Conservation (phyloP, 495 filamentous ascomycete genomes). For the Articulospora tetracladia region DNA sequence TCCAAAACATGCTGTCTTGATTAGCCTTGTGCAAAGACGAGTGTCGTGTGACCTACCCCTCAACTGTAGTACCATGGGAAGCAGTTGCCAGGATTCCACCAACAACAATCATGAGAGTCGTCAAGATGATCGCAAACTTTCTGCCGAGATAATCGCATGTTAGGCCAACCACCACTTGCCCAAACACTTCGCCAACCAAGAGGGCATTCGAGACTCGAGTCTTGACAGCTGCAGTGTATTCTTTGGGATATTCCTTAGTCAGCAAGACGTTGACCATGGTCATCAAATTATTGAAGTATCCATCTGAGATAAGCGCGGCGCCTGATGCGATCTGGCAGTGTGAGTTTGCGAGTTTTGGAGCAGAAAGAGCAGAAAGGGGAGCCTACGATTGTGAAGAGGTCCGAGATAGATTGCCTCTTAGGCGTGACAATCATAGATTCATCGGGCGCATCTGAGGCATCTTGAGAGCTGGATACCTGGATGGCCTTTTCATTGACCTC, state of each 20-base stretch:
- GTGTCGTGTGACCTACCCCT: slow-evolving; percentile 19
- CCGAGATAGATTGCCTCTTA: slow-evolving; percentile 38
- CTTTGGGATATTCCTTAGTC: slow-evolving; percentile 40
- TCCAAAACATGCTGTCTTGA: slow-evolving; percentile 43
- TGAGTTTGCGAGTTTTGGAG: not conserved
- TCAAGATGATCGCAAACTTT: slow-evolving; percentile 48
- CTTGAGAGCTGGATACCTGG: not conserved
- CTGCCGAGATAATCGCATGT: slow-evolving; percentile 50
- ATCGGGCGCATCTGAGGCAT: slow-evolving; percentile 4
- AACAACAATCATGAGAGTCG: slow-evolving; percentile 47
- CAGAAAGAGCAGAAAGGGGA: not conserved
- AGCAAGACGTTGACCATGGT: slow-evolving; percentile 51
- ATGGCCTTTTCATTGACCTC: not conserved
- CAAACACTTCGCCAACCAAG: slow-evolving; percentile 48
- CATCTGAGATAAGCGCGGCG: slow-evolving; percentile 49
- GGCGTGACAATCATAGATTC: slow-evolving; percentile 20
- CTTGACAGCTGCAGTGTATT: slow-evolving; percentile 40
- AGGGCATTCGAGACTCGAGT: slow-evolving; percentile 51
- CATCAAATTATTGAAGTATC: slow-evolving; percentile 53
- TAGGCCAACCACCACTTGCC: slow-evolving; percentile 45
- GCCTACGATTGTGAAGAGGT: slow-evolving; percentile 43
- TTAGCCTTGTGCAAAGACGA: not conserved
- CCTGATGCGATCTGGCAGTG: slow-evolving; percentile 36
- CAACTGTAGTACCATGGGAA: slow-evolving; percentile 39
- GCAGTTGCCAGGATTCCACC: slow-evolving; percentile 49